phyloP scores from a whole-genome alignment of 2,329 filamentous ascomycete species.

The Phialophora expanda region DNA sequence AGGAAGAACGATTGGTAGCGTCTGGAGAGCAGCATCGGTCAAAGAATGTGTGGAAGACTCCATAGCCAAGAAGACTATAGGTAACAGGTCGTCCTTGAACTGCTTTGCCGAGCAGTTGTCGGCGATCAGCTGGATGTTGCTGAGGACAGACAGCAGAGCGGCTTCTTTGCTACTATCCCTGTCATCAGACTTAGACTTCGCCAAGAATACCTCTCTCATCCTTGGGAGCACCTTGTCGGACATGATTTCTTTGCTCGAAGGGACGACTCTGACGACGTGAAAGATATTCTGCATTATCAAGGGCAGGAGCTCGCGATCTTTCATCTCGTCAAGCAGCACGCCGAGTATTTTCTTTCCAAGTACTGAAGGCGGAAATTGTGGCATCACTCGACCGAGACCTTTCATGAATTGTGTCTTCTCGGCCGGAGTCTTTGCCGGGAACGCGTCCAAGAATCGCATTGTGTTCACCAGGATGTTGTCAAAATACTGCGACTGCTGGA shows the following conservation, averaged over 20 bases:
- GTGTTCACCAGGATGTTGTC: conserved; percentile 96
- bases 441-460: conserved; percentile 88
- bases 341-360: conserved; percentile 94
- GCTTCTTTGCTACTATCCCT: conserved; percentile 84
- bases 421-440: conserved; percentile 87
- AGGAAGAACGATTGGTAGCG: conserved; percentile 78
- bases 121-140: conserved; percentile 76
- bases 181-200: conserved; percentile 63
- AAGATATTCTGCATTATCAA: conserved; percentile 90
- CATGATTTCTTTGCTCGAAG: conserved; percentile 77
- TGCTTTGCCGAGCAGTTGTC: conserved; percentile 87
- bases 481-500: conserved; percentile 94
- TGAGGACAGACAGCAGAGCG: conserved; percentile 86
- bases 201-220: conserved; percentile 80
- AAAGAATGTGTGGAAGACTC: conserved; percentile 88
- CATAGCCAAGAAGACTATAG: conserved; percentile 80
- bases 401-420: conserved; percentile 93
- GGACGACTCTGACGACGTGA: conserved; percentile 80
- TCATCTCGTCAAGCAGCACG: conserved; percentile 87
- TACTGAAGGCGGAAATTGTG: conserved; percentile 90
- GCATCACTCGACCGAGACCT: conserved; percentile 82
- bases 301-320: conserved; percentile 84
- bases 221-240: conserved; percentile 84
- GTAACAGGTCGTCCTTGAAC: conserved; percentile 93
- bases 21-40: conserved; percentile 81